Evolutionary conservation across 345 rosid species (phyloP).

Genomic region (rapeseed (Brassica napus)): Da-Ae NC_063442.1:1343501-1344000

Average conservation of each 20-base stretch:
- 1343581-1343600: constrained; percentile 97
- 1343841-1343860: constrained; percentile 62
- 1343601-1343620: constrained; percentile 73
- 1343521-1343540: neutral
- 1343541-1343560: neutral
- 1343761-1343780: constrained; percentile 7
- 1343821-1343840: constrained; percentile 99
- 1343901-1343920: neutral
- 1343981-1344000: constrained; percentile 75
- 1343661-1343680: constrained; percentile 47
- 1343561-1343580: constrained; percentile 56
- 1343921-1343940: constrained; percentile 68
- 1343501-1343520: neutral
- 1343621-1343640: constrained; percentile 63
- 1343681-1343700: constrained; percentile 85
- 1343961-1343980: constrained; percentile 98
- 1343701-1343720: constrained; percentile 86
- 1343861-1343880: neutral
- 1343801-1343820: constrained; percentile 80
- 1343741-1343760: neutral
- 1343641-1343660: constrained; percentile 46
- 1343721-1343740: neutral
- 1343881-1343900: neutral
- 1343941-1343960: constrained; percentile 99
- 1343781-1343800: constrained; percentile 44